Base-by-base conservation (phyloP, 371 early-diverging fungal species). In the Thermomucor indicae-seudaticae region DNA sequence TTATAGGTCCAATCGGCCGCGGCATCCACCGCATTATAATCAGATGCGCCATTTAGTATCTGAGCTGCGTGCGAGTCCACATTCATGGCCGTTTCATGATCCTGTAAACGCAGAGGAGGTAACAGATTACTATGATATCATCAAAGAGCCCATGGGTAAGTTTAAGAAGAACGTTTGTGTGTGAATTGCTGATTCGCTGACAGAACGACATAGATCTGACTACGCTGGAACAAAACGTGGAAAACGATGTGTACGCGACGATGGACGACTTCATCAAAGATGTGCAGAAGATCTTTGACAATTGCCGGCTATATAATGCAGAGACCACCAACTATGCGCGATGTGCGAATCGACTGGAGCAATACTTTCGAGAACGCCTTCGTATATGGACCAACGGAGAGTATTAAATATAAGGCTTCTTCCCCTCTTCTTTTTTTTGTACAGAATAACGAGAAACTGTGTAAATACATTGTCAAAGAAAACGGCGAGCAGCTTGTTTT, bases 71-170 rank as follows among this genome's bases (percentile, higher is more conserved):
- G 85, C 76, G 6, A 83, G 95, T 64, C 73, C 87, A 4, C 77
- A 81, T 35, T 83, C 99, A 4, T 99, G 99, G 99, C 99, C 99
- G 19, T 99, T 99, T 70, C 72, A 86, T 37, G 89, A 96, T 44
- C 98, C 99, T 7, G 99, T 99, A 7, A 87, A 92, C 49, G 78
- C 86, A 1, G 85, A 91, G 17, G 86, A 90, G 25, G 99, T 99
- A 0, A 86, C 93, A 3, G 98, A 98, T 64, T 99, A 99, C 66
- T 95, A 96, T 54, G 81, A 86, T 6, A 85, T 98, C 40, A 96
- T 99, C 63, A 95, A 90, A 57, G 88, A 94, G 38, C 99, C 99
- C 0, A 99, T 99, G 99, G 96, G 91, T 91, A 79, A 65, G 70
- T 8, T 32, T 14, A 24, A 4, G 22, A 7, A 23, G 43, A 27